Percentiles rank a stretch among this genome's conserved stretches.
Conservation (phyloP, 2,329 filamentous ascomycete species). For the Aspergillus sp. region DNA sequence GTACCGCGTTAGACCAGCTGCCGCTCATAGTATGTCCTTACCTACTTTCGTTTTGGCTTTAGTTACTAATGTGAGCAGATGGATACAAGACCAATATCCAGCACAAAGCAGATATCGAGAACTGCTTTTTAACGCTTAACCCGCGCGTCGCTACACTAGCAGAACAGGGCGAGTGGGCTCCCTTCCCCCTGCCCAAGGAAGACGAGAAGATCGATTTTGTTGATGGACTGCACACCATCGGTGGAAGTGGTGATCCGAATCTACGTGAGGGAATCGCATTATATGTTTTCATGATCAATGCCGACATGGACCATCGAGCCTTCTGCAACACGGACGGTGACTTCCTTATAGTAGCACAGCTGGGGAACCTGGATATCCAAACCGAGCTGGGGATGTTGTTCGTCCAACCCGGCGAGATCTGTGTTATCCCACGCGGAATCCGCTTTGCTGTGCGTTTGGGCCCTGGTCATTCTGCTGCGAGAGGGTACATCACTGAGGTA, state of each 20-base stretch:
- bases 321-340: constrained; percentile 64
- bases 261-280: constrained; percentile 53
- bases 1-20: constrained; percentile 28
- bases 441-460: constrained; percentile 58
- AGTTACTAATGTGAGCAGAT: constrained; percentile 14
- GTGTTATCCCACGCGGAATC: constrained; percentile 61
- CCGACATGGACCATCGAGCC: constrained; percentile 53
- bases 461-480: constrained; percentile 51
- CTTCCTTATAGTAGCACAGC: constrained; percentile 61
- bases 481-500: constrained; percentile 64
- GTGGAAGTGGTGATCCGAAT: constrained; percentile 55
- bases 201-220: constrained; percentile 55
- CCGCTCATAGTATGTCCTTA: constrained; percentile 24
- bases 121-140: constrained; percentile 38
- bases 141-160: constrained; percentile 53
- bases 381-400: constrained; percentile 62
- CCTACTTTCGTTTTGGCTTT: too few species aligned
- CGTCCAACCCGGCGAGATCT: constrained; percentile 63
- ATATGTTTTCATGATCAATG: constrained; percentile 55
- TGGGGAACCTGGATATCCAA: constrained; percentile 62
- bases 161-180: constrained; percentile 57
- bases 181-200: constrained; percentile 50
- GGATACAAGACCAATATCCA: constrained; percentile 45
- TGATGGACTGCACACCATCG: constrained; percentile 53
- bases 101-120: constrained; percentile 27